Percentiles rank a stretch among this genome's conserved stretches.
These are phyloP conservation scores for Mortierella sp. DNA, from an alignment of 371 early-diverging fungal species.

Conservation along the genomic window DNA sequence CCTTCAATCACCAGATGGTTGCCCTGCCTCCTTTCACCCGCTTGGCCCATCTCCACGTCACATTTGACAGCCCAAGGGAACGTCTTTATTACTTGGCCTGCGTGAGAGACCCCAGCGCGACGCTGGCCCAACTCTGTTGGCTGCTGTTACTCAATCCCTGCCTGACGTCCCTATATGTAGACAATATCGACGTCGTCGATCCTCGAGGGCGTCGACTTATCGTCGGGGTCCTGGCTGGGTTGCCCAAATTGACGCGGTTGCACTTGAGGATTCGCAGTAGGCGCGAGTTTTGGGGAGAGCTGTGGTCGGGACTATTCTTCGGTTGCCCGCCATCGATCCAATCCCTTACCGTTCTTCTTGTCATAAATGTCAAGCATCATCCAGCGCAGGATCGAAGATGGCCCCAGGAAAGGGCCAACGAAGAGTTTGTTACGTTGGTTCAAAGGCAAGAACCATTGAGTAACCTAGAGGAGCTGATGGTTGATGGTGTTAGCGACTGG, in stretches of 20 bases:
- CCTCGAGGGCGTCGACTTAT: neutral
- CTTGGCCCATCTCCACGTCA: neutral
- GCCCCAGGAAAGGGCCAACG: too few relatives aligned
- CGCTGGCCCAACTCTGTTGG: neutral
- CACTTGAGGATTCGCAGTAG: neutral
- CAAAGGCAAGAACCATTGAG: neutral
- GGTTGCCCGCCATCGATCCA: too few relatives aligned
- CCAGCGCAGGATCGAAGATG: too few relatives aligned
- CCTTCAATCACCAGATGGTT: neutral
- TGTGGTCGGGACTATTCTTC: too few relatives aligned
- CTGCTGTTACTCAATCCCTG: neutral
- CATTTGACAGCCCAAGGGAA: neutral
- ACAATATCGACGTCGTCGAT: neutral
- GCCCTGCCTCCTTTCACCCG: neutral
- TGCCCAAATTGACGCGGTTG: neutral
- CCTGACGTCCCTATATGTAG: neutral
- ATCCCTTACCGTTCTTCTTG: too few relatives aligned
- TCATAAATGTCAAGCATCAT: too few relatives aligned
- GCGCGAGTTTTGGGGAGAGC: too few relatives aligned
- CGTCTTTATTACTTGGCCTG: neutral
- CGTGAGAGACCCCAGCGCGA: neutral
- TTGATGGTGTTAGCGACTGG: neutral
- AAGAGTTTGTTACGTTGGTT: too few relatives aligned
- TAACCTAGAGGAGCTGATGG: neutral
- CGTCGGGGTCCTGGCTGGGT: neutral